Conservation (phyloP, 768 basidiomycete genomes). For the Dentipellis fragilis region DNA sequence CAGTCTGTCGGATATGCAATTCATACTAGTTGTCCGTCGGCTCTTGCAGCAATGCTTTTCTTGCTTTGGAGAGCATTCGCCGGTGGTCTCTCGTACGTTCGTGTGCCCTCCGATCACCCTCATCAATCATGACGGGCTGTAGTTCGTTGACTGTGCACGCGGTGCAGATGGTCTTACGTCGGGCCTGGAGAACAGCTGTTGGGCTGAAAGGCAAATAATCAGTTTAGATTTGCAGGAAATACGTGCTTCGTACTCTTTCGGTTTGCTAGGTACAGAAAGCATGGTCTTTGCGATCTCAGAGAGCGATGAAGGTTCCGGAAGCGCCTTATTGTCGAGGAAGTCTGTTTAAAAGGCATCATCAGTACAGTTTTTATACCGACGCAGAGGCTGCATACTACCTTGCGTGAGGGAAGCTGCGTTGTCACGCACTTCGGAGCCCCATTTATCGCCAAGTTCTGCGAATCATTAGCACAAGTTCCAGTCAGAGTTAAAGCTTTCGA, state of each 20-base stretch:
- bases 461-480: conserved; percentile 2
- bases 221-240: not conserved
- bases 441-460: conserved; percentile 42
- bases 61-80: conserved; percentile 21
- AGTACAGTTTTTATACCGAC: not conserved
- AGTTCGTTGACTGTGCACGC: conserved; percentile 49
- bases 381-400: conserved; percentile 18
- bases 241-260: conserved; percentile 30
- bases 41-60: too few relatives aligned
- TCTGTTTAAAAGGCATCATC: not conserved
- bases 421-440: conserved; percentile 46
- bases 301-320: conserved; percentile 49
- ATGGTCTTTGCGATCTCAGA: conserved; percentile 46
- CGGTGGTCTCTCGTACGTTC: conserved; percentile 45
- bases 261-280: conserved; percentile 34
- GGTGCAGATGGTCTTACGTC: conserved; percentile 48
- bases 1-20: too few relatives aligned
- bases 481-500: conserved; percentile 11
- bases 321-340: conserved; percentile 15
- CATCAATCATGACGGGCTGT: conserved; percentile 57
- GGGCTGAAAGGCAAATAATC: conserved; percentile 36
- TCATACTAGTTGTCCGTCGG: too few relatives aligned
- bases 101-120: conserved; percentile 49
- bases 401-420: conserved; percentile 39
- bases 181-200: conserved; percentile 38